Evolutionary conservation across 2,329 filamentous ascomycete species (phyloP).

Genomic region (Gnomoniopsis sp.): DNA sequence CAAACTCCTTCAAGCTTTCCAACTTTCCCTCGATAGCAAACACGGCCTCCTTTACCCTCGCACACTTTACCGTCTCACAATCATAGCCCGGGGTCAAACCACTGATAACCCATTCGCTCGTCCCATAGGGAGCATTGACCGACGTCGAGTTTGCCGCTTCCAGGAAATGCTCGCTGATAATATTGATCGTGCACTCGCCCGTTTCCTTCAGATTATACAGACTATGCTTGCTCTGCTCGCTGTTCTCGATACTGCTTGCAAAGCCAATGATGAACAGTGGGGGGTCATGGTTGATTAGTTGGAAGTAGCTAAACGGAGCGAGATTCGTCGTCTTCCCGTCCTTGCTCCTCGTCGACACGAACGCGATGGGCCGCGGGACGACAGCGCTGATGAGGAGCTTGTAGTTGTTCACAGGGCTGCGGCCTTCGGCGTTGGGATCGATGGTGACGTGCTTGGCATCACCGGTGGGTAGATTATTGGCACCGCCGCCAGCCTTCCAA

Average conservation of each 20-base stretch:
- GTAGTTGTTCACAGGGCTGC: constrained; percentile 74
- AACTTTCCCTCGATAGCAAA: constrained; percentile 81
- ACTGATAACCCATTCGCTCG: constrained; percentile 74
- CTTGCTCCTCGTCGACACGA: constrained; percentile 51
- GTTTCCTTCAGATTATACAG: constrained; percentile 68
- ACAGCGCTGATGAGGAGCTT: constrained; percentile 84
- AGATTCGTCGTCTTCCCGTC: constrained; percentile 70
- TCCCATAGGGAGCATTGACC: constrained; percentile 73
- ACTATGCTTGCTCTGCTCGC: constrained; percentile 68
- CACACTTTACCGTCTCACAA: constrained; percentile 62
- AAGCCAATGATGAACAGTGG: constrained; percentile 68
- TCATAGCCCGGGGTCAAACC: constrained; percentile 69
- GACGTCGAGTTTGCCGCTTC: constrained; percentile 84
- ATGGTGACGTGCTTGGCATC: constrained; percentile 67
- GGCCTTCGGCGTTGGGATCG: constrained; percentile 71
- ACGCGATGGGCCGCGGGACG: constrained; percentile 75
- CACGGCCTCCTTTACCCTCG: constrained; percentile 77
- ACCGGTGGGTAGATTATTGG: constrained; percentile 46
- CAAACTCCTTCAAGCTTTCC: constrained; percentile 72
- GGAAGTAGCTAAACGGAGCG: constrained; percentile 81
- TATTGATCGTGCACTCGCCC: constrained; percentile 77
- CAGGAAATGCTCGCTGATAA: constrained; percentile 78
- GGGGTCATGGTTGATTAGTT: constrained; percentile 77
- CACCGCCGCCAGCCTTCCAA: constrained; percentile 65
- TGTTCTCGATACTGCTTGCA: constrained; percentile 42